A percentile compares a stretch with the other conserved stretches of the same genome.
phyloP scores from a whole-genome alignment of 768 basidiomycete species.

The Termitomyces sp. region DNA sequence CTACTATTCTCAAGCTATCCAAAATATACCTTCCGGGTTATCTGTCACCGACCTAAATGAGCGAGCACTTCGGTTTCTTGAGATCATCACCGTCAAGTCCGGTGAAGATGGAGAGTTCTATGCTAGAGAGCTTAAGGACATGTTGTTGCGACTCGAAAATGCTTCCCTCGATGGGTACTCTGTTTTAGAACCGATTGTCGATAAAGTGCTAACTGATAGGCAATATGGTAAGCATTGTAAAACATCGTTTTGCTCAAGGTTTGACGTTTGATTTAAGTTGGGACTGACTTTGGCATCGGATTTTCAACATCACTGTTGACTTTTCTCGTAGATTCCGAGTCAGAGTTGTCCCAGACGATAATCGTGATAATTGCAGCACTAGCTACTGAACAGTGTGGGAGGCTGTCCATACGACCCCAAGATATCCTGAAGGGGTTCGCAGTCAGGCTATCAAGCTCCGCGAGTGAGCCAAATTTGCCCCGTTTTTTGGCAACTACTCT shows the following conservation, averaged over 20 bases:
- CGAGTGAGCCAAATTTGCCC: conserved; percentile 31
- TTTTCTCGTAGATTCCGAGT: conserved; percentile 33
- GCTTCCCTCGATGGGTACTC: conserved; percentile 24
- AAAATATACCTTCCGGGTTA: conserved; percentile 28
- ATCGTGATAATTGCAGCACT: conserved; percentile 68
- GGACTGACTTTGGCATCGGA: conserved; percentile 33
- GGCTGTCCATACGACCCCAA: conserved; percentile 43
- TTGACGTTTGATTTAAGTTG: conserved; percentile 24
- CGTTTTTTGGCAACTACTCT: conserved; percentile 1
- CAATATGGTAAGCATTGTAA: conserved; percentile 37
- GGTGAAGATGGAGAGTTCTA: conserved; percentile 54
- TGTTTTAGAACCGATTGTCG: conserved; percentile 55
- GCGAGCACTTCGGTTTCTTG: conserved; percentile 43
- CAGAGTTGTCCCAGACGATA: conserved; percentile 46
- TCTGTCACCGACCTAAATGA: conserved; percentile 34
- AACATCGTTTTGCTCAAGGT: not conserved
- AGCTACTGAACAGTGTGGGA: conserved; percentile 54
- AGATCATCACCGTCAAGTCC: conserved; percentile 44
- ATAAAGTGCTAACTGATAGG: conserved; percentile 46
- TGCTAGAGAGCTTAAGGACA: conserved; percentile 43
- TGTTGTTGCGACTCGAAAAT: conserved; percentile 33
- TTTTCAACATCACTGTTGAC: conserved; percentile 42
- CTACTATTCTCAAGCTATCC: conserved; percentile 43
- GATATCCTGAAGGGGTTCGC: conserved; percentile 45
- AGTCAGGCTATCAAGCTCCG: conserved; percentile 31